Conservation (phyloP, 2,329 filamentous ascomycete genomes). For the Diaporthe caulivora region DNA sequence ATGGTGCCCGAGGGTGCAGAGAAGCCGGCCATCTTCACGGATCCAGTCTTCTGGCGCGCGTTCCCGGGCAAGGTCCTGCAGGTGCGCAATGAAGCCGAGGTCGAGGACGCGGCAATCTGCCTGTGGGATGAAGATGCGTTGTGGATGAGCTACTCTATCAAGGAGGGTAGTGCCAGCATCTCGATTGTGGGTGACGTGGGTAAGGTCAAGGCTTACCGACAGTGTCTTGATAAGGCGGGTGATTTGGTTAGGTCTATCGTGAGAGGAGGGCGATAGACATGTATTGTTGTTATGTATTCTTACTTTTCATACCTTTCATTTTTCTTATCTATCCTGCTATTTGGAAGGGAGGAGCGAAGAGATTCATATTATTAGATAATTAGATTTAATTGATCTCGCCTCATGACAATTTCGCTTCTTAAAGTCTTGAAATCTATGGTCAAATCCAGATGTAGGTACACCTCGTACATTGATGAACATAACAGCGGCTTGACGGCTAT, state of each 20-base stretch:
- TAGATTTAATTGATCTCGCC: too few relatives aligned
- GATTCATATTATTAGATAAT: too few relatives aligned
- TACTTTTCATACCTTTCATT: too few relatives aligned
- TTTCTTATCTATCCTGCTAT: too few relatives aligned
- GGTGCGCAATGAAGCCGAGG: slow-evolving; percentile 32
- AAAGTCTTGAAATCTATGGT: too few relatives aligned
- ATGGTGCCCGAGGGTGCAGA: slow-evolving; percentile 26
- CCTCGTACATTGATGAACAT: too few relatives aligned
- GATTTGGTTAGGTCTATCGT: neutral
- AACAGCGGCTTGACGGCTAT: too few relatives aligned
- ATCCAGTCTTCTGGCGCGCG: slow-evolving; percentile 29
- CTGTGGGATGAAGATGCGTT: slow-evolving; percentile 24
- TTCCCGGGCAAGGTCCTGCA: slow-evolving; percentile 35
- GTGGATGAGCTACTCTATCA: slow-evolving; percentile 37
- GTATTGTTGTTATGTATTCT: too few relatives aligned
- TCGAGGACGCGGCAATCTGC: slow-evolving; percentile 31
- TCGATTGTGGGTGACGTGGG: neutral
- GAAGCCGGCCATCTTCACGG: slow-evolving; percentile 32
- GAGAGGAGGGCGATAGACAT: neutral
- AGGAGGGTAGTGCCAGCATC: slow-evolving; percentile 12
- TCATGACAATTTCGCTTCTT: too few relatives aligned
- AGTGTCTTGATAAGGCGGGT: neutral
- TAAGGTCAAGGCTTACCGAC: slow-evolving; percentile 1
- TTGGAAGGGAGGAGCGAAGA: too few relatives aligned
- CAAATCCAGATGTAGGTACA: too few relatives aligned